phyloP scores from a whole-genome alignment of 306 rosid genomes.

The Castanea mollissima region DNA sequence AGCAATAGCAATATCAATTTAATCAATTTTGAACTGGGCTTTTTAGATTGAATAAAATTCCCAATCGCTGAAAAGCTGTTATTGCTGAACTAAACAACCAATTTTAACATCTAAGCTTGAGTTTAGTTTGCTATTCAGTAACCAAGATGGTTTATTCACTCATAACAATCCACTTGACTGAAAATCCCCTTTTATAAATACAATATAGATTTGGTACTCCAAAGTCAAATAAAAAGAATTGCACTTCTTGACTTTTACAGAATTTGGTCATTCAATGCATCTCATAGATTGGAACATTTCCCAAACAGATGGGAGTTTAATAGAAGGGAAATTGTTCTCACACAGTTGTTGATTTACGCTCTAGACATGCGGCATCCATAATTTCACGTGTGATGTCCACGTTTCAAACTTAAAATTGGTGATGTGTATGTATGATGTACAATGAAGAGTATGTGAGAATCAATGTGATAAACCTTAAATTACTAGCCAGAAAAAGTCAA shows the following conservation, averaged over 20 bases:
- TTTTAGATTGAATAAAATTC: not conserved
- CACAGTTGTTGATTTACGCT: too few relatives aligned
- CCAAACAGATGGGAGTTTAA: not conserved
- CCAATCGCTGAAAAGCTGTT: not conserved
- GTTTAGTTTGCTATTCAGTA: not conserved
- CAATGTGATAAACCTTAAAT: not conserved
- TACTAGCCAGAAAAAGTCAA: not conserved
- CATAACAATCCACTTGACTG: not conserved
- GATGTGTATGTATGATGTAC: too few relatives aligned
- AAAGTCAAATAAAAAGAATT: not conserved
- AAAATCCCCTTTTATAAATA: not conserved
- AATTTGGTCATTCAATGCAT: not conserved
- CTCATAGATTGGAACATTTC: not conserved
- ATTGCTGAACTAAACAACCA: not conserved
- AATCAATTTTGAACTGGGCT: not conserved
- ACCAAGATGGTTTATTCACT: not conserved
- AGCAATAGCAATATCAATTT: not conserved
- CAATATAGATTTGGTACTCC: not conserved
- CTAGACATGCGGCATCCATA: too few relatives aligned
- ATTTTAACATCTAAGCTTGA: not conserved
- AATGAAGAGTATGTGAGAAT: too few relatives aligned
- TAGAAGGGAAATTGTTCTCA: not conserved
- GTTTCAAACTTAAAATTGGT: too few relatives aligned
- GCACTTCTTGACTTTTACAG: not conserved
- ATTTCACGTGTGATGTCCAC: too few relatives aligned